phyloP scores from a whole-genome alignment of 176 grass and related monocot species.

The Echinochloa phyllopogon region DNA sequence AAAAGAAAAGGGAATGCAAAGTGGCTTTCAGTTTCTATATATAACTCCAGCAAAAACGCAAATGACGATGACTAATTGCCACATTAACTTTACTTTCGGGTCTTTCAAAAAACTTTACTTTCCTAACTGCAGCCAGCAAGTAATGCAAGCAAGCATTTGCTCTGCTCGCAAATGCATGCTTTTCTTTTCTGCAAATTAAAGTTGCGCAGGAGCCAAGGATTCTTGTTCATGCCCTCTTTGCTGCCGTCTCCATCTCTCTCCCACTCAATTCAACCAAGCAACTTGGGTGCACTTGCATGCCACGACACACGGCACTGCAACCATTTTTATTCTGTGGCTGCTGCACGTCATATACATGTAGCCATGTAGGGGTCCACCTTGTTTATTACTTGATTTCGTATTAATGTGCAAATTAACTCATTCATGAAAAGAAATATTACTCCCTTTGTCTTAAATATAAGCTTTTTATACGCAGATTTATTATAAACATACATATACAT shows the following conservation, averaged over 20 bases:
- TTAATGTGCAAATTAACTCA: too few species aligned
- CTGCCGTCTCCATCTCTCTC: not conserved
- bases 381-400: too few species aligned
- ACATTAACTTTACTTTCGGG: not conserved
- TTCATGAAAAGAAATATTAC: too few species aligned
- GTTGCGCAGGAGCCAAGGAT: not conserved
- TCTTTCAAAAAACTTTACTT: too few species aligned
- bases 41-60: not conserved
- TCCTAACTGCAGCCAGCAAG: not conserved
- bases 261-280: not conserved
- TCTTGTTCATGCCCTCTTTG: slow-evolving; percentile 7
- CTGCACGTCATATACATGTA: too few species aligned
- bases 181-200: not conserved
- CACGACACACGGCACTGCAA: not conserved
- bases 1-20: not conserved
- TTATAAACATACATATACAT: too few species aligned
- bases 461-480: too few species aligned
- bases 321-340: too few species aligned
- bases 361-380: too few species aligned
- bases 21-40: not conserved
- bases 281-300: not conserved
- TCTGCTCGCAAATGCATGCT: not conserved
- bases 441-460: too few species aligned
- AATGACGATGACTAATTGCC: not conserved
- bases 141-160: too few species aligned